Percentiles rank a stretch among this genome's conserved stretches.
These are phyloP conservation scores for Sisymbrium irio DNA, from an alignment of 345 rosid species.

Conservation along the genomic window DNA sequence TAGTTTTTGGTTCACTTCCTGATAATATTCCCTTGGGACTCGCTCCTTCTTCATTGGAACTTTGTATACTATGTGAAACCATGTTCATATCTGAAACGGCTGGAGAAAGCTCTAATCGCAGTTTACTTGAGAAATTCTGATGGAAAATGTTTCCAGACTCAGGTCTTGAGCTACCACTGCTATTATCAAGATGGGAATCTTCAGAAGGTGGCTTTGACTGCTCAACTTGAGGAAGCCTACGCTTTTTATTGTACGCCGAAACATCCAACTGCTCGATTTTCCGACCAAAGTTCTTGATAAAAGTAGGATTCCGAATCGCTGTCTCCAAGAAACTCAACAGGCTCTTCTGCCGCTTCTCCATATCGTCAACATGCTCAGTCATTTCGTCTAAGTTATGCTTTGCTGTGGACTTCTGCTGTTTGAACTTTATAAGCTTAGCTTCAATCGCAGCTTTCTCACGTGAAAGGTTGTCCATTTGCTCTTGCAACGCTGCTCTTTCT, in stretches of 20 bases:
- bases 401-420: slow-evolving; percentile 54
- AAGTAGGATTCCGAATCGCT: slow-evolving; percentile 51
- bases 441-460: slow-evolving; percentile 68
- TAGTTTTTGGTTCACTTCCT: slow-evolving; percentile 49
- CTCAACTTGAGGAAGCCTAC: slow-evolving; percentile 70
- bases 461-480: slow-evolving; percentile 65
- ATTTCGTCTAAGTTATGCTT: slow-evolving; percentile 64
- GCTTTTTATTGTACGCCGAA: slow-evolving; percentile 70
- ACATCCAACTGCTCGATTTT: slow-evolving; percentile 70
- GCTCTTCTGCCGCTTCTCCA: slow-evolving; percentile 71
- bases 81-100: slow-evolving; percentile 80
- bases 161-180: slow-evolving; percentile 53
- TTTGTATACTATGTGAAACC: slow-evolving; percentile 73
- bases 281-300: slow-evolving; percentile 54
- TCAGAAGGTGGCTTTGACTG: slow-evolving; percentile 55
- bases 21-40: slow-evolving; percentile 49
- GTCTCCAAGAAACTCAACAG: slow-evolving; percentile 56
- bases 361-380: slow-evolving; percentile 43
- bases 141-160: slow-evolving; percentile 64
- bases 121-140: slow-evolving; percentile 70
- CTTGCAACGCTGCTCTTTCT: slow-evolving; percentile 68
- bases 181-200: slow-evolving; percentile 56
- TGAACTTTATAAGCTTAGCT: slow-evolving; percentile 50
- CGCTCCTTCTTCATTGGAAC: slow-evolving; percentile 68
- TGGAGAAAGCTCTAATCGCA: slow-evolving; percentile 79